Evolutionary conservation across 805 yeast genomes (phyloP).

Genomic region (Saturnispora kantuleensis): DNA sequence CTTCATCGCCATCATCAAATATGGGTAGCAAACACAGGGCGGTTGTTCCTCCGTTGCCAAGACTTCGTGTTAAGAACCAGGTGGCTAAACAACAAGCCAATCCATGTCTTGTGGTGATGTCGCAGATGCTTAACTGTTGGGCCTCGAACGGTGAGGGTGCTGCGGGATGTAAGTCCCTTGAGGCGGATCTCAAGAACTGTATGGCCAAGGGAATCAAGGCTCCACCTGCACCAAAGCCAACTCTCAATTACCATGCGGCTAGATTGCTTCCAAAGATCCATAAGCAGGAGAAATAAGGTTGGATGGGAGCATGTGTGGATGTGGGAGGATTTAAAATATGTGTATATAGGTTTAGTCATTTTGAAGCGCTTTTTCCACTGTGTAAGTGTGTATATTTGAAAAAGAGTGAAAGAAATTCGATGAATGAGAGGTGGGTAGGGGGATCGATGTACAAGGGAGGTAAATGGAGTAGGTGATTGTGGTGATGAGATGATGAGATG

Average conservation of each 20-base stretch:
- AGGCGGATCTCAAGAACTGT: slow-evolving; percentile 62
- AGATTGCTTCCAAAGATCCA: slow-evolving; percentile 48
- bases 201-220: slow-evolving; percentile 37
- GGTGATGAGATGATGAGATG: too few relatives aligned
- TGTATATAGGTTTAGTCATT: too few relatives aligned
- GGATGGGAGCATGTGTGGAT: too few relatives aligned
- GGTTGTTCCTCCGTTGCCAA: slow-evolving; percentile 60
- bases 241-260: slow-evolving; percentile 46
- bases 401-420: too few relatives aligned
- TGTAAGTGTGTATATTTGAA: too few relatives aligned
- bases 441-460: too few relatives aligned
- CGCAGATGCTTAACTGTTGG: slow-evolving; percentile 87
- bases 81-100: slow-evolving; percentile 47
- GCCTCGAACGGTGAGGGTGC: slow-evolving; percentile 88
- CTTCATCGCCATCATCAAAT: not conserved
- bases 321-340: too few relatives aligned
- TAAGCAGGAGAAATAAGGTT: slow-evolving; percentile 20
- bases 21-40: slow-evolving; percentile 15
- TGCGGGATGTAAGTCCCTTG: slow-evolving; percentile 52
- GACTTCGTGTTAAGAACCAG: slow-evolving; percentile 60
- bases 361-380: too few relatives aligned
- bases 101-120: slow-evolving; percentile 73
- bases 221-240: slow-evolving; percentile 32
- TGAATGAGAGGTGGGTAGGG: too few relatives aligned
- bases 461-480: too few relatives aligned